Conservation (phyloP, 768 basidiomycete genomes). For the Melanogaster broomeanus region DNA sequence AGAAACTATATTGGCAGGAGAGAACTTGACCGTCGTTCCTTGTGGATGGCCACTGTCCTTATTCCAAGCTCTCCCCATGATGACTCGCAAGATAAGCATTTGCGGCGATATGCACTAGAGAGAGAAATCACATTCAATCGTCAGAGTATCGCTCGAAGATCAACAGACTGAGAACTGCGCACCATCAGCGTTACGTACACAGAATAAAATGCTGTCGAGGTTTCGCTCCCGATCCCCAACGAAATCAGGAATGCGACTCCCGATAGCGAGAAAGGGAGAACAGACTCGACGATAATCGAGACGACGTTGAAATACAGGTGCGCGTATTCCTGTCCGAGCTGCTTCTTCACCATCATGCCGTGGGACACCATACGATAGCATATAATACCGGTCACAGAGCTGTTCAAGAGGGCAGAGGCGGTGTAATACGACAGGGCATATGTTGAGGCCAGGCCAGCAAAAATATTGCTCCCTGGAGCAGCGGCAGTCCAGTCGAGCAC, state of each 20-base stretch:
- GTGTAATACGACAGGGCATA: conserved; percentile 22
- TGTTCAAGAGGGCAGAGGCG: conserved; percentile 21
- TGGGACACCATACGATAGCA: conserved; percentile 18
- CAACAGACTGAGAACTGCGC: background rate
- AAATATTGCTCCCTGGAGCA: conserved; percentile 19
- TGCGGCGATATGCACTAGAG: conserved; percentile 26
- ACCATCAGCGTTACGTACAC: conserved; percentile 28
- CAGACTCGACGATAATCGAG: conserved; percentile 22
- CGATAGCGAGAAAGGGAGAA: conserved; percentile 25
- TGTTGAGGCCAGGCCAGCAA: conserved; percentile 8
- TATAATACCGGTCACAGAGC: conserved; percentile 18
- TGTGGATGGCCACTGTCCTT: conserved; percentile 6
- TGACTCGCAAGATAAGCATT: conserved; percentile 25
- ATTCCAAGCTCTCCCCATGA: conserved; percentile 18
- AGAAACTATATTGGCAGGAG: background rate
- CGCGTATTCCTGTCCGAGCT: conserved; percentile 21
- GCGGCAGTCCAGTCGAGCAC: conserved; percentile 13
- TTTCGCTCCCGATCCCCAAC: conserved; percentile 14
- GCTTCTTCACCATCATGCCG: conserved; percentile 7
- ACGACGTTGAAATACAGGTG: conserved; percentile 18
- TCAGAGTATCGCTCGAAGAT: background rate
- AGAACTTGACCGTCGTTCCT: conserved; percentile 14
- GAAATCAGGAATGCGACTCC: conserved; percentile 26
- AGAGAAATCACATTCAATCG: background rate
- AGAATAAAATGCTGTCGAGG: conserved; percentile 13